Base-by-base conservation (phyloP, 306 rosid species). In the Amphicarpaea edgeworthii region DNA sequence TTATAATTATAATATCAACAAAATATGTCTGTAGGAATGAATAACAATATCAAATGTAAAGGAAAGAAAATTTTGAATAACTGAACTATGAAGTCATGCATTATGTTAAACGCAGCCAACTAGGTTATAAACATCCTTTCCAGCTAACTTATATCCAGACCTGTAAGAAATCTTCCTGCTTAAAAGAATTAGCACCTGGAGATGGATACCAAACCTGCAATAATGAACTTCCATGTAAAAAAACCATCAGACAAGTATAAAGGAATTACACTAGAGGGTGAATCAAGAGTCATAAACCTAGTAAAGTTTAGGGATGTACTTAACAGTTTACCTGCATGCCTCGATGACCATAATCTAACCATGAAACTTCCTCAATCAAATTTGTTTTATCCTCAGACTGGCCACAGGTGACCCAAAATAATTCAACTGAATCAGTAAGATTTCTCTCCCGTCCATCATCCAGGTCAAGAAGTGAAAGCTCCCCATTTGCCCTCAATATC, bases 151-250 rank as follows among this genome's bases (percentile, higher is more conserved):
- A 74, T 73, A 84, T 68, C 50, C 73, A 72, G 46, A 95, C 98
- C 98, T 95, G 98, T 87, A 95, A 81, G 87, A 95, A 95, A 72
- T 95, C 97, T 87, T 95, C 98, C 93, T 90, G 98, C 88, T 90
- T 90, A 84, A 90, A 95, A 42, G 96, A 81, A 75, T 95, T 93
- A 24, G 85, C 86, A 75, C 96, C 97, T 65, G 88, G 86, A 81
- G 97, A 92, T 72, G 98, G 97, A 90, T 95, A 95, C 98, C 98
- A 95, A 86, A 95, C 98, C 98, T 95, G 97, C 79, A 88, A 88
- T 70, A 85, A 61, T 58, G 79, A 88, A 83, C 90, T 87, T 86
- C 83, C 90, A 82, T 66, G 82, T 73, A 83, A 82, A 86, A 86
- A 83, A 80, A 50, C 81, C 54, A 88, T 87, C 88, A 90, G 88